Evolutionary conservation across 192 early-diverging fungal genomes (phyloP), one percentile per base, ranked within the genome.

Genomic region (Mycoemilia scoparia): DNA sequence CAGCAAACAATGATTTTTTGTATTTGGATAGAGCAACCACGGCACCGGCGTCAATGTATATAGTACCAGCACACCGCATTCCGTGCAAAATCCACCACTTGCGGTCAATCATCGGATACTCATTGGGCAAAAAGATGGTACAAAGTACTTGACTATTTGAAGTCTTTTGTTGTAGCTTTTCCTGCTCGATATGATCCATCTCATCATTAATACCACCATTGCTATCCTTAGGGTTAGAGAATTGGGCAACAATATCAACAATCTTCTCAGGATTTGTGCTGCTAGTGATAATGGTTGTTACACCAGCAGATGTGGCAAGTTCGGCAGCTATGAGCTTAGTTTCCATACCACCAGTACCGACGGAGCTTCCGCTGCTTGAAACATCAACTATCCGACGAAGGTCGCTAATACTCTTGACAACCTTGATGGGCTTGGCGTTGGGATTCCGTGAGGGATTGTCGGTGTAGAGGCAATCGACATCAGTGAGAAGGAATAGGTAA

Each of bases 11-110:
- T 24, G 76, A 84, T 19, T 70, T 70, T 11, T 78, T 76, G 32
- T 70, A 76, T 17, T 61, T 51, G 0, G 60, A 56, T 21, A 98
- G 38, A 3, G 93, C 91, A 14, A 57, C 64, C 8, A 77, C 80
- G 5, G 89, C 89, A 2, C 93, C 93, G 5, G 69, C 69, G 41
- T 98, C 93, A 12, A 98, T 56, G 38, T 64, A 76, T 18, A 98
- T 60, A 1, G 69, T 77, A 25, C 93, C 93, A 0, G 70, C 71
- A 4, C 82, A 67, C 44, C 87, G 81, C 38, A 98, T 60, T 13
- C 89, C 86, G 49, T 96, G 83, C 48, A 89, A 57, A 49, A 98
- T 92, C 93, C 93, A 98, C 93, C 93, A 98, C 47, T 95, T 90
- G 35, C 82, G 76, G 59, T 93, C 87, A 15, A 84, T 62, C 67